phyloP scores from a whole-genome alignment of 202 grass and related monocot genomes.

The Alloteropsis angusta region DNA sequence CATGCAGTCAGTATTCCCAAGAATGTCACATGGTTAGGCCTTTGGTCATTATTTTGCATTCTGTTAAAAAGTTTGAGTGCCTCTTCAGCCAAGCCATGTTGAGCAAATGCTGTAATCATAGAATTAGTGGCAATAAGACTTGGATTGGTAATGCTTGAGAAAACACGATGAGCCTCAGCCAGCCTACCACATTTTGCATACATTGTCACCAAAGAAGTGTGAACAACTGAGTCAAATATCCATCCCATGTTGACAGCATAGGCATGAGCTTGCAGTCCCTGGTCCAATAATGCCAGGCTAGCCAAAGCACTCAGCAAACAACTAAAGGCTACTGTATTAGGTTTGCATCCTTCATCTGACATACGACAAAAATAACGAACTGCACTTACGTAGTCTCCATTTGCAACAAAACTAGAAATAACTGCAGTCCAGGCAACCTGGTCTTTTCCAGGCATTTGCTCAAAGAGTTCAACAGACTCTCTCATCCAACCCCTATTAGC shows the following conservation, averaged over 20 bases:
- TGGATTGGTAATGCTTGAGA: slow-evolving; percentile 34
- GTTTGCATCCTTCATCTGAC: slow-evolving; percentile 38
- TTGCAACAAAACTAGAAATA: slow-evolving; percentile 39
- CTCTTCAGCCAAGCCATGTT: slow-evolving; percentile 51
- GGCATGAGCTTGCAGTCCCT: slow-evolving; percentile 61
- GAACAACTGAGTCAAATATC: slow-evolving; percentile 36
- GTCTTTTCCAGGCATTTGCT: slow-evolving; percentile 69
- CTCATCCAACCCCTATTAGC: slow-evolving; percentile 60
- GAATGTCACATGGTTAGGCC: slow-evolving; percentile 56
- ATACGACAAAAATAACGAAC: slow-evolving; percentile 46
- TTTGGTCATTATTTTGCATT: slow-evolving; percentile 40
- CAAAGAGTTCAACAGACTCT: slow-evolving; percentile 39
- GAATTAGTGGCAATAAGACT: slow-evolving; percentile 46
- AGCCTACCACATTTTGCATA: slow-evolving; percentile 69
- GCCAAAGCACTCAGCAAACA: slow-evolving; percentile 56
- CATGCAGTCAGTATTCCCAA: slow-evolving; percentile 55
- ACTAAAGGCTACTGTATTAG: slow-evolving; percentile 37
- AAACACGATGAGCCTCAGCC: slow-evolving; percentile 40
- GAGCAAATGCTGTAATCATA: slow-evolving; percentile 58
- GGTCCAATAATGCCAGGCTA: slow-evolving; percentile 30
- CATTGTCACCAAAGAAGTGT: slow-evolving; percentile 61
- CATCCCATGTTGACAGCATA: slow-evolving; percentile 50
- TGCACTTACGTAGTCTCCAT: slow-evolving; percentile 41
- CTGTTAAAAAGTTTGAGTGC: slow-evolving; percentile 42
- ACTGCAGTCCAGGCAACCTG: slow-evolving; percentile 50